Percentiles rank a stretch among this genome's conserved stretches.
Conservation (phyloP, 495 filamentous ascomycete species). For the Schizothecium vesticola region DNA sequence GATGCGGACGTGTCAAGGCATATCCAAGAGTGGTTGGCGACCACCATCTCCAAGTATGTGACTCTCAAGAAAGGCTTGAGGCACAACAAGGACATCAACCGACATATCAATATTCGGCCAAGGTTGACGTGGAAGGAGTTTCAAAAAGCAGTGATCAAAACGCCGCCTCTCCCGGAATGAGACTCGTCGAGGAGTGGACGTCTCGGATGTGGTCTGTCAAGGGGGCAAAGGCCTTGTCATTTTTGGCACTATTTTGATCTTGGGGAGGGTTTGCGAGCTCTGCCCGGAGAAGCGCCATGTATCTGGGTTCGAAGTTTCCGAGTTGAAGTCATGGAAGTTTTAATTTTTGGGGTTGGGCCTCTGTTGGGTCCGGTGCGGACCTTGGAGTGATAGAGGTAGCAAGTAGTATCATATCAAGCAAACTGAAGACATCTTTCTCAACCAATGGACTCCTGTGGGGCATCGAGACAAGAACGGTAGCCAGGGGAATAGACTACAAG, state of each 20-base stretch:
- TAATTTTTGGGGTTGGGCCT: background rate
- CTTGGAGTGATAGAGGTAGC: background rate
- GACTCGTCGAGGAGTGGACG: background rate
- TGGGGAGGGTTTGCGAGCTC: background rate
- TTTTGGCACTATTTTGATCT: background rate
- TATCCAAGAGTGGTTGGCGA: constrained; percentile 20
- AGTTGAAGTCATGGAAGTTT: background rate
- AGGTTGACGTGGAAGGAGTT: constrained; percentile 23
- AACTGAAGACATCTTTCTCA: background rate
- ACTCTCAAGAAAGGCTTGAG: background rate
- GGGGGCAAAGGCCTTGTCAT: background rate
- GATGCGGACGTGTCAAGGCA: constrained; percentile 15
- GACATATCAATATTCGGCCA: constrained; percentile 13
- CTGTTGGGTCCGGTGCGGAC: background rate
- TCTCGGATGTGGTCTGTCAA: background rate
- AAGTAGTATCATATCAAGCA: background rate
- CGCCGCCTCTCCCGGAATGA: background rate
- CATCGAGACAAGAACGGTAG: background rate
- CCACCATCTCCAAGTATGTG: constrained; percentile 13
- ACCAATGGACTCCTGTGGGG: background rate
- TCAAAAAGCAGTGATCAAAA: background rate
- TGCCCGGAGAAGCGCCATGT: background rate
- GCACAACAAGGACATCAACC: background rate
- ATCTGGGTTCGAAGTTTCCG: background rate
- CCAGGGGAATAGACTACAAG: too few relatives aligned